phyloP scores from a whole-genome alignment of 108 stramenopile species.

The Nitzschia inconspicua region DNA sequence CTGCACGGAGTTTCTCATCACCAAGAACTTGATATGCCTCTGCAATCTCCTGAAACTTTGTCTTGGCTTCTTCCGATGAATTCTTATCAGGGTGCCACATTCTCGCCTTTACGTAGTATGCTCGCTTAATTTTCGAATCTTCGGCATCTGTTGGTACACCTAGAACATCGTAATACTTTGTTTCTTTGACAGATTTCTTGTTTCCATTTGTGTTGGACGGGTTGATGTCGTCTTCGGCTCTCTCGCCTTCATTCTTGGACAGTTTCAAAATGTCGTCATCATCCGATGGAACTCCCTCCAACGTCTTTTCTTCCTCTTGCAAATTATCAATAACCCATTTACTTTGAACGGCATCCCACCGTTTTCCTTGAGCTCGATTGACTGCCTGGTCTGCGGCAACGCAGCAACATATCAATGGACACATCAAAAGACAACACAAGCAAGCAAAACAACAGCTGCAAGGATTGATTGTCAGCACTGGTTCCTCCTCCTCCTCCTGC shows the following conservation, averaged over 20 bases:
- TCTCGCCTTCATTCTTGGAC: constrained; percentile 9
- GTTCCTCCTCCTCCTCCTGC: too few species aligned
- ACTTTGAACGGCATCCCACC: constrained; percentile 49
- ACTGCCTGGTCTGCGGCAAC: background rate
- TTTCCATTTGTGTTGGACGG: constrained; percentile 8
- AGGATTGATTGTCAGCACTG: too few species aligned
- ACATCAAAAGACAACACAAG: too few species aligned
- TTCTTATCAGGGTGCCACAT: constrained; percentile 84
- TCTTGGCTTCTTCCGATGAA: constrained; percentile 54
- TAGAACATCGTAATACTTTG: constrained; percentile 60
- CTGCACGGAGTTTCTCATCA: constrained; percentile 48
- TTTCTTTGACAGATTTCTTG: constrained; percentile 45
- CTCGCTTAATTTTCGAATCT: constrained; percentile 74
- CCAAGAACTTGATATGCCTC: constrained; percentile 72
- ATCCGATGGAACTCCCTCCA: constrained; percentile 37
- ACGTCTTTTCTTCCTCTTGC: constrained; percentile 25
- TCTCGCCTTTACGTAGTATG: constrained; percentile 81
- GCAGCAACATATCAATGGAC: too few species aligned
- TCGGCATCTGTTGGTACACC: constrained; percentile 54
- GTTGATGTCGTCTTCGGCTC: constrained; percentile 14
- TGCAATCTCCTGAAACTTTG: constrained; percentile 61
- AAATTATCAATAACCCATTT: constrained; percentile 58
- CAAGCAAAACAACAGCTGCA: too few species aligned
- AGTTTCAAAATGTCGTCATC: constrained; percentile 49
- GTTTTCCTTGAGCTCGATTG: constrained; percentile 29